phyloP scores from a whole-genome alignment of 2,329 filamentous ascomycete genomes.

The Ceratocystis destructans region DNA sequence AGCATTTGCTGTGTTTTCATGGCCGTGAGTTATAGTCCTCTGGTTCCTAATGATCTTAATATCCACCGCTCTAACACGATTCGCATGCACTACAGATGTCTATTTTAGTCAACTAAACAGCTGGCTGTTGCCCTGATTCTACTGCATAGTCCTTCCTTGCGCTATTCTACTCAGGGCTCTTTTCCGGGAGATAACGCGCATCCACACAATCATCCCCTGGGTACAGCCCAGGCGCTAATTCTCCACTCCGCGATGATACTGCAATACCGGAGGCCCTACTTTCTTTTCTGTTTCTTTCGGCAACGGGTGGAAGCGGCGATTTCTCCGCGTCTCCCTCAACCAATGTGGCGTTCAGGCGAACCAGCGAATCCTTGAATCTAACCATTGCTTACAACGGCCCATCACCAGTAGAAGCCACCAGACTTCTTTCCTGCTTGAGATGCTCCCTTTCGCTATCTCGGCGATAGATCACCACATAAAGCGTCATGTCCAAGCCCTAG shows the following conservation, averaged over 20 bases:
- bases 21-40: conserved; percentile 50
- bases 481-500: not conserved
- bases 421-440: not conserved
- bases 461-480: not conserved
- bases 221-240: not conserved
- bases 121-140: conserved; percentile 1
- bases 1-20: conserved; percentile 86
- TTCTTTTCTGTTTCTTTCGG: not conserved
- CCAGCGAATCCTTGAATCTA: conserved; percentile 9
- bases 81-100: conserved; percentile 24
- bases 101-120: conserved; percentile 29
- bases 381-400: not conserved
- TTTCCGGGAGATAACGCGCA: not conserved
- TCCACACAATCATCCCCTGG: not conserved
- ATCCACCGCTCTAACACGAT: not conserved
- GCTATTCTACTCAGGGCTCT: not conserved
- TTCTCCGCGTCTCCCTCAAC: not conserved
- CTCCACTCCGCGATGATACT: not conserved
- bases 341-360: conserved; percentile 5
- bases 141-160: not conserved
- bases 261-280: not conserved
- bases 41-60: not conserved
- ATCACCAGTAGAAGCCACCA: not conserved
- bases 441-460: not conserved
- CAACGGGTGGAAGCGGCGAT: not conserved